These are phyloP conservation scores for Lumnitzera littorea DNA, from an alignment of 345 rosid species.

Conservation along the genomic window DNA sequence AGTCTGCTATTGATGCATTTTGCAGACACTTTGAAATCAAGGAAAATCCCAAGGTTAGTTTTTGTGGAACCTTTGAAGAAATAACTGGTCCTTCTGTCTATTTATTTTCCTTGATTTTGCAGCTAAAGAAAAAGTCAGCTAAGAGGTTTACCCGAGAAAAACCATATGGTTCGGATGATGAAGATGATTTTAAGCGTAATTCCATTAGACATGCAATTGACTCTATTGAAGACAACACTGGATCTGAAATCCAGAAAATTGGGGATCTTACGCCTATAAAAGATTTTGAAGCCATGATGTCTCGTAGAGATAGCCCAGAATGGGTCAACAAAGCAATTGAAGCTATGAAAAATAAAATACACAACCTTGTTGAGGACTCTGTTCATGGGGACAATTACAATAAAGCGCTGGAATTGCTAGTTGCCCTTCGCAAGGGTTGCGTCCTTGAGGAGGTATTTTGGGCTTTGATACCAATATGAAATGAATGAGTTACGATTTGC, in stretches of 20 bases:
- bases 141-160: slow-evolving; percentile 40
- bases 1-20: slow-evolving; percentile 39
- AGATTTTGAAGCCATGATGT: slow-evolving; percentile 82
- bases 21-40: slow-evolving; percentile 55
- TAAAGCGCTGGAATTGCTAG: slow-evolving; percentile 51
- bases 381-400: slow-evolving; percentile 30
- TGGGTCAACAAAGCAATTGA: slow-evolving; percentile 59
- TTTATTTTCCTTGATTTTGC: slow-evolving; percentile 18
- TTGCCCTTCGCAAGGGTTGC: slow-evolving; percentile 78
- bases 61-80: slow-evolving; percentile 1
- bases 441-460: slow-evolving; percentile 69
- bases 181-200: slow-evolving; percentile 17
- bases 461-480: neutral
- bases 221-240: slow-evolving; percentile 19
- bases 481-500: neutral
- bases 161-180: slow-evolving; percentile 63
- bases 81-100: neutral
- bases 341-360: slow-evolving; percentile 51
- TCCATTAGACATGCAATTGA: slow-evolving; percentile 18
- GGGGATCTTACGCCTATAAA: slow-evolving; percentile 59
- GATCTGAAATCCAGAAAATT: slow-evolving; percentile 25
- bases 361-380: slow-evolving; percentile 36
- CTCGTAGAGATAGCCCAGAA: slow-evolving; percentile 64
- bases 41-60: slow-evolving; percentile 66
- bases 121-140: slow-evolving; percentile 52